Evolutionary conservation across 2,329 filamentous ascomycete species (phyloP).

Genomic region (Stagonosporopsis rhizophila): DNA sequence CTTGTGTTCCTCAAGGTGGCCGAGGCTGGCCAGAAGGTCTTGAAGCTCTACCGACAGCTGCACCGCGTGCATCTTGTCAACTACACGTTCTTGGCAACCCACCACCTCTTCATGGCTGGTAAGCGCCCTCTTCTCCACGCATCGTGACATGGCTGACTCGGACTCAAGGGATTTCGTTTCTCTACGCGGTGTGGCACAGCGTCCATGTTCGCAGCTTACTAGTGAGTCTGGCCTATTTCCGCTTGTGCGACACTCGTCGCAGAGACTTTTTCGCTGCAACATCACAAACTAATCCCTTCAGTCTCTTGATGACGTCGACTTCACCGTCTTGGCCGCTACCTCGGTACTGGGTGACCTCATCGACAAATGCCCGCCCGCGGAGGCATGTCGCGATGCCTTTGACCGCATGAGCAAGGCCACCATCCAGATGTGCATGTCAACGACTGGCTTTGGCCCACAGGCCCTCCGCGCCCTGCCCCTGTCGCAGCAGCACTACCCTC

Average conservation of each 20-base stretch:
- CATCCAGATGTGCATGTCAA: slow-evolving; percentile 91
- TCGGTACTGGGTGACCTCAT: slow-evolving; percentile 91
- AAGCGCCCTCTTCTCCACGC: slow-evolving; percentile 45
- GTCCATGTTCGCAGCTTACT: slow-evolving; percentile 83
- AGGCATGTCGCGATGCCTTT: slow-evolving; percentile 93
- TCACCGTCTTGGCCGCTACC: slow-evolving; percentile 90
- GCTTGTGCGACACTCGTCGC: slow-evolving; percentile 21
- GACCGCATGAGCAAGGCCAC: slow-evolving; percentile 95
- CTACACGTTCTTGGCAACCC: slow-evolving; percentile 93
- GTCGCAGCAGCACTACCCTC: slow-evolving; percentile 25
- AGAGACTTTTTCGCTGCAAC: slow-evolving; percentile 2
- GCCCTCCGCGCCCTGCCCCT: slow-evolving; percentile 37
- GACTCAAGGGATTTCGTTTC: slow-evolving; percentile 77
- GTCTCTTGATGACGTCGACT: slow-evolving; percentile 96
- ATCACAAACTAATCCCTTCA: slow-evolving; percentile 36
- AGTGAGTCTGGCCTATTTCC: slow-evolving; percentile 60
- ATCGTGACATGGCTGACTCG: slow-evolving; percentile 21
- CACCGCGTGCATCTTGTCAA: slow-evolving; percentile 90
- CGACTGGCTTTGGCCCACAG: slow-evolving; percentile 74
- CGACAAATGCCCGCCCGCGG: slow-evolving; percentile 92
- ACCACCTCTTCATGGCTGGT: slow-evolving; percentile 97
- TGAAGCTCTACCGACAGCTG: slow-evolving; percentile 88
- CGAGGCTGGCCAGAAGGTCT: slow-evolving; percentile 89
- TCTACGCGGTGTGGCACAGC: slow-evolving; percentile 98
- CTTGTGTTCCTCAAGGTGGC: slow-evolving; percentile 93